phyloP scores from a whole-genome alignment of 1,284 basidiomycete genomes.

The Testicularia cyperi region DNA sequence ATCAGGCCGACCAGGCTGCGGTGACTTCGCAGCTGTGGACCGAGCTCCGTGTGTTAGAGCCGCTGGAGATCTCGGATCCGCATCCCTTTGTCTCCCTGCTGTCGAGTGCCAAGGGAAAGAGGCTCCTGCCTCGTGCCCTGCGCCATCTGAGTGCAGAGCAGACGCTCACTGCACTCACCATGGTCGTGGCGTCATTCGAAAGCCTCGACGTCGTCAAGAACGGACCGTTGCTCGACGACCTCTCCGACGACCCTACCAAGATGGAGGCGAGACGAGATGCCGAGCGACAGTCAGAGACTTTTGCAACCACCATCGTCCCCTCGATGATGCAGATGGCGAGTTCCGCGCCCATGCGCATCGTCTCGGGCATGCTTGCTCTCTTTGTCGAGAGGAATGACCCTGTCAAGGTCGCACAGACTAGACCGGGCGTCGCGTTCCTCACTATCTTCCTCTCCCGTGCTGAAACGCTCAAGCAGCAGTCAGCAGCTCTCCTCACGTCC shows the following conservation, averaged over 20 bases:
- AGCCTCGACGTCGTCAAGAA: slow-evolving; percentile 70
- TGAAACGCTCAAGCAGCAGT: slow-evolving; percentile 76
- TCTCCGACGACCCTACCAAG: slow-evolving; percentile 14
- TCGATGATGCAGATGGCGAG: slow-evolving; percentile 80
- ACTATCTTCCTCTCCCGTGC: slow-evolving; percentile 90
- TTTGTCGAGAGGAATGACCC: slow-evolving; percentile 80
- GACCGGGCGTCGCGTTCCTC: slow-evolving; percentile 89
- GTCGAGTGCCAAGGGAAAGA: slow-evolving; percentile 86
- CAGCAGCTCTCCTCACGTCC: slow-evolving; percentile 60
- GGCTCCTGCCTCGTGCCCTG: slow-evolving; percentile 81
- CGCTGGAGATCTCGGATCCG: slow-evolving; percentile 89
- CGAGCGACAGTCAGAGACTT: slow-evolving; percentile 84
- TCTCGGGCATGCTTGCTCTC: slow-evolving; percentile 82
- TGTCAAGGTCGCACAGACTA: slow-evolving; percentile 67
- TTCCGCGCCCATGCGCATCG: slow-evolving; percentile 74
- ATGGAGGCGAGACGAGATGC: slow-evolving; percentile 65
- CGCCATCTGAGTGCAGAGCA: slow-evolving; percentile 80
- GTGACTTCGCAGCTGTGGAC: slow-evolving; percentile 69
- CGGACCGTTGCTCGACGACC: slow-evolving; percentile 25
- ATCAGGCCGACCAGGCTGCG: slow-evolving; percentile 33
- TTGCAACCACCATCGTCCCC: slow-evolving; percentile 81
- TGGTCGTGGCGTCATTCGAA: slow-evolving; percentile 88
- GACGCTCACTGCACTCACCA: slow-evolving; percentile 81
- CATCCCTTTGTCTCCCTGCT: slow-evolving; percentile 96
- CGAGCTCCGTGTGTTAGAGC: slow-evolving; percentile 80